phyloP scores from a whole-genome alignment of 2,329 filamentous ascomycete genomes.

The Epichloe brachyelytri region DNA sequence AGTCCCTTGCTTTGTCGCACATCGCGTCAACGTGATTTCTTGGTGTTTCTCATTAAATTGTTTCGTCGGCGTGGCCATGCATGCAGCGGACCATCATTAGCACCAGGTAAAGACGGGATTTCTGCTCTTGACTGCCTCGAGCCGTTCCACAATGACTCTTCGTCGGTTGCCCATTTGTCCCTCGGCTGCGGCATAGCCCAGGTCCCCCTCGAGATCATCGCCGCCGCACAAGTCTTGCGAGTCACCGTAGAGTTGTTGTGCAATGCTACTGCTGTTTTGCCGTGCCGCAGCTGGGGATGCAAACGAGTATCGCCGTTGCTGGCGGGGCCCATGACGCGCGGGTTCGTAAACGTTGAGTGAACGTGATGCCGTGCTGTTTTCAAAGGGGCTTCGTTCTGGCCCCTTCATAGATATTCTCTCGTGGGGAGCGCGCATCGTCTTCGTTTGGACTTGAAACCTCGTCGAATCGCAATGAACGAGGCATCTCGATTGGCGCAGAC shows the following conservation, averaged over 20 bases:
- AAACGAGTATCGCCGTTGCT: constrained; percentile 42
- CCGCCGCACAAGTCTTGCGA: constrained; percentile 49
- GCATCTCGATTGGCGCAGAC: constrained; percentile 50
- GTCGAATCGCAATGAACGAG: constrained; percentile 58
- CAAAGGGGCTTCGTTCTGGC: constrained; percentile 7
- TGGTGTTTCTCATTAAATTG: neutral
- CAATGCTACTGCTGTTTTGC: constrained; percentile 36
- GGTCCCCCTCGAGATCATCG: constrained; percentile 77
- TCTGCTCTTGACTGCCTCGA: constrained; percentile 90
- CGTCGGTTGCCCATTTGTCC: constrained; percentile 84
- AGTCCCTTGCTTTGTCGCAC: neutral
- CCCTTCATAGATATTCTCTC: constrained; percentile 12
- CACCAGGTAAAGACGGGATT: constrained; percentile 98
- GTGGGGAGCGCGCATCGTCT: constrained; percentile 27
- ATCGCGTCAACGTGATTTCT: neutral
- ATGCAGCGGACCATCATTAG: constrained; percentile 24
- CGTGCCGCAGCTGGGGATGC: constrained; percentile 33
- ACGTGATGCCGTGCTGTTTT: constrained; percentile 26
- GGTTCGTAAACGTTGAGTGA: constrained; percentile 32
- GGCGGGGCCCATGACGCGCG: constrained; percentile 27
- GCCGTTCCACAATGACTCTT: constrained; percentile 90
- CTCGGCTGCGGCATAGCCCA: constrained; percentile 88
- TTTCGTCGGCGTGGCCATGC: neutral
- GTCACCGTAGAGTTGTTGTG: constrained; percentile 37
- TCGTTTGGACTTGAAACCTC: constrained; percentile 42